Conservation (phyloP, 2,329 filamentous ascomycete species). For the Calonectria montana region DNA sequence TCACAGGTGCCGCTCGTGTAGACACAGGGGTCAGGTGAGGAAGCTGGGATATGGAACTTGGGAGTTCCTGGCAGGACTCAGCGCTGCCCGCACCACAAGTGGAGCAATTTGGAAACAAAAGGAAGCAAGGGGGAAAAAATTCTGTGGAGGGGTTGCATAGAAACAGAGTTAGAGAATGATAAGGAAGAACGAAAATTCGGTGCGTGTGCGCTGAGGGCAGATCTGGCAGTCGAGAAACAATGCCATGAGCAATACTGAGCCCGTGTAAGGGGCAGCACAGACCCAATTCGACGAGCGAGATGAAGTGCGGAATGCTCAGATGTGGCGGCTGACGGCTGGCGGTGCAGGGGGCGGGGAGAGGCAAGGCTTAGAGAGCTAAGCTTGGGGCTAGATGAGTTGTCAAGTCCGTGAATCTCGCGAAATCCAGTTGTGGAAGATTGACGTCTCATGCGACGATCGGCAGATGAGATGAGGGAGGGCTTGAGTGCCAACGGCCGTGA, state of each 20-base stretch:
- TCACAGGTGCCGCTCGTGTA: constrained; percentile 1
- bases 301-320: not conserved
- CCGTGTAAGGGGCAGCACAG: not conserved
- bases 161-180: not conserved
- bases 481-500: not conserved
- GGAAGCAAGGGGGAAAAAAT: not conserved
- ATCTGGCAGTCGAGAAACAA: not conserved
- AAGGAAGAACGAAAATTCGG: not conserved
- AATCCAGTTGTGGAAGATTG: constrained; percentile 26
- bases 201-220: not conserved
- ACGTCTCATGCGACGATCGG: constrained; percentile 28
- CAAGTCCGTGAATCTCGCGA: constrained; percentile 21
- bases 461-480: constrained; percentile 8
- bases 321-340: not conserved
- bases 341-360: constrained; percentile 3
- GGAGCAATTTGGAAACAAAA: not conserved
- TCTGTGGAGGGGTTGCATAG: no score
- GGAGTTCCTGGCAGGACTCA: not conserved
- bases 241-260: not conserved
- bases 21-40: constrained; percentile 5
- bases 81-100: not conserved
- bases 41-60: not conserved
- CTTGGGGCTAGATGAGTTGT: constrained; percentile 29
- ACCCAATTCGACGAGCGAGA: not conserved
- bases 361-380: constrained; percentile 5